Percentiles rank a stretch among this genome's conserved stretches.
Conservation (phyloP, 2,329 filamentous ascomycete species). For the Xylariaceae sp. region DNA sequence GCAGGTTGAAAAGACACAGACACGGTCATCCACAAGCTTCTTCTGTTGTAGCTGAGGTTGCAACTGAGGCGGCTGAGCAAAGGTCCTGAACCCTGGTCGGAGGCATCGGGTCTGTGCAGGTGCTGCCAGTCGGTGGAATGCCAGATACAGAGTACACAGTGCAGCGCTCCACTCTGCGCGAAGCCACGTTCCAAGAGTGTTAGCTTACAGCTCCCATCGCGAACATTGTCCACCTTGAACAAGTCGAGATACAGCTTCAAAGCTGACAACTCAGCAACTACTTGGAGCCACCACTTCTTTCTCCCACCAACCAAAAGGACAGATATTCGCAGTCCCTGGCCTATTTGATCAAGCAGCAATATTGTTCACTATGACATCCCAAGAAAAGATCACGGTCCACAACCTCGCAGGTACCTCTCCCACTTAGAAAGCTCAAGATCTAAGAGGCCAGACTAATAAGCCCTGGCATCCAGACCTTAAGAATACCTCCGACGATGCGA, state of each 20-base stretch:
- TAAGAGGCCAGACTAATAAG: too few species aligned
- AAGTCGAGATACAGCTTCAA: not conserved
- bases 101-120: too few species aligned
- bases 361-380: conserved; percentile 34
- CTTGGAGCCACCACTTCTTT: not conserved
- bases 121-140: conserved; percentile 8
- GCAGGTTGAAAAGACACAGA: not conserved
- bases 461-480: conserved; percentile 68
- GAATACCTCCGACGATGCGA: conserved; percentile 91
- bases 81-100: too few species aligned
- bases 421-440: too few species aligned
- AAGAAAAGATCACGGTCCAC: conserved; percentile 61
- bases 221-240: conserved; percentile 1
- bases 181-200: conserved; percentile 18
- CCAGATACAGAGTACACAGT: conserved; percentile 12
- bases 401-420: conserved; percentile 54
- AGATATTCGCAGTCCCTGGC: too few species aligned
- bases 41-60: too few species aligned
- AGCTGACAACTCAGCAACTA: not conserved
- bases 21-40: not conserved
- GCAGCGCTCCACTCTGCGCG: conserved; percentile 13
- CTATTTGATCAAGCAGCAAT: too few species aligned
- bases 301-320: too few species aligned
- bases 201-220: conserved; percentile 1
- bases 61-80: too few species aligned